phyloP scores from a whole-genome alignment of 2,329 filamentous ascomycete species.

The Aureobasidium lini region DNA sequence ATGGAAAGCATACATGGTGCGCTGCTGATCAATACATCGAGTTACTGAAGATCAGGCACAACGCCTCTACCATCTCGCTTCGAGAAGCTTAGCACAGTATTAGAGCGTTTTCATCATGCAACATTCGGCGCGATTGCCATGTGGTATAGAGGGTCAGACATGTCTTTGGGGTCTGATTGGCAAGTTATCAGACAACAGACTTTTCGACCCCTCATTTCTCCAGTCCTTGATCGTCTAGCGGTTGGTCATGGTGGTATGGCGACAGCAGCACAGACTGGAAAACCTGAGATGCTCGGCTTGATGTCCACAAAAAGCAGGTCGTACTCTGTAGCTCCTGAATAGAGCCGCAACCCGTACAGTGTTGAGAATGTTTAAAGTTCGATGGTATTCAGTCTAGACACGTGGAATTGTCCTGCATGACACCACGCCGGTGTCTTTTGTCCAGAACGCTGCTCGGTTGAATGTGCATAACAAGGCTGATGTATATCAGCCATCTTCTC shows the following conservation, averaged over 20 bases:
- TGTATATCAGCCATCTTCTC: not conserved
- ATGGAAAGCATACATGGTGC: not conserved
- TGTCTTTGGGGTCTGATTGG: not conserved
- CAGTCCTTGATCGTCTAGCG: not conserved
- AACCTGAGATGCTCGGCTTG: not conserved
- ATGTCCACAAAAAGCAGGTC: not conserved
- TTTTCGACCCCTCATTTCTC: not conserved
- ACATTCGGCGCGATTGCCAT: constrained; percentile 4
- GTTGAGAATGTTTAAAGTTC: not conserved
- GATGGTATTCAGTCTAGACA: not conserved
- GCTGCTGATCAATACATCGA: not conserved
- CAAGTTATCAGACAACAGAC: not conserved
- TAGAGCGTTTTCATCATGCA: not conserved
- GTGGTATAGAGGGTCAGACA: not conserved
- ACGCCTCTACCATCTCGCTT: not conserved
- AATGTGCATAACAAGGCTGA: constrained; percentile 1
- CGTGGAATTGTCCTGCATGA: not conserved
- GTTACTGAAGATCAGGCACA: not conserved
- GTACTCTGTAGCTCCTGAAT: not conserved
- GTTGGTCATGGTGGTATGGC: not conserved
- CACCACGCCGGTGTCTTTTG: not conserved
- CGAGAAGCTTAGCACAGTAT: not conserved
- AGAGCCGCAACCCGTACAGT: not conserved
- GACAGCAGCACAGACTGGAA: not conserved
- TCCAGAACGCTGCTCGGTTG: not conserved